Evolutionary conservation across 2,329 filamentous ascomycete species (phyloP), one percentile per base, ranked within the genome.

Genomic region (Colletotrichum falcatum): DNA sequence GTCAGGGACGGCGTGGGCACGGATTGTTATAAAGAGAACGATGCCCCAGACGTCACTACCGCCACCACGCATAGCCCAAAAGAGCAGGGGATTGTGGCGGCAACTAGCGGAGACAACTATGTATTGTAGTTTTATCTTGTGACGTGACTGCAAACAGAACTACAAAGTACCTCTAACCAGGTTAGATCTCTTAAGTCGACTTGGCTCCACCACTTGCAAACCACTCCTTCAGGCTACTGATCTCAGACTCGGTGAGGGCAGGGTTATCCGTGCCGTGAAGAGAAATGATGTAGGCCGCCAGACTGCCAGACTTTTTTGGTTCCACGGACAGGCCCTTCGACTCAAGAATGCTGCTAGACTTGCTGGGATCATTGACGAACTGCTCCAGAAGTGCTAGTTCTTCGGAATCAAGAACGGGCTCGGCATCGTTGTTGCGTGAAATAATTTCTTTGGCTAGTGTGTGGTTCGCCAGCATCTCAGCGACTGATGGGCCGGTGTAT

Each of bases 371-470:
- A 30, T 44, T 37, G 1, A 72, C 70, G 18, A 70, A 70, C 8
- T 70, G 49, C 1, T 46, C 61, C 35, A 72, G 58, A 11, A 72
- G 66, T 5, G 23, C 16, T 5, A 72, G 58, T 48, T 72, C 70
- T 11, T 70, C 61, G 5, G 54, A 26, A 56, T 72, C 70, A 18
- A 72, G 66, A 12, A 72, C 39, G 28, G 58, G 64, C 44, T 58
- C 61, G 12, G 48, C 26, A 7, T 51, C 48, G 16, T 16, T 51
- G 26, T 51, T 51, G 48, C 48, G 48, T 9, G 63, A 63, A 23
- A 74, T 73, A 35, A 73, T 72, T 46, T 74, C 73, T 18, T 60
- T 39, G 5, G 74, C 73, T 8, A 74, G 56, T 16, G 73, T 71
- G 56, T 71, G 73, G 26, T 65, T 60, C 2, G 35, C 63, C 16